These are phyloP conservation scores for Papilionanthe hybrid DNA, from an alignment of 116 monocot species.

Conservation along the genomic window DNA sequence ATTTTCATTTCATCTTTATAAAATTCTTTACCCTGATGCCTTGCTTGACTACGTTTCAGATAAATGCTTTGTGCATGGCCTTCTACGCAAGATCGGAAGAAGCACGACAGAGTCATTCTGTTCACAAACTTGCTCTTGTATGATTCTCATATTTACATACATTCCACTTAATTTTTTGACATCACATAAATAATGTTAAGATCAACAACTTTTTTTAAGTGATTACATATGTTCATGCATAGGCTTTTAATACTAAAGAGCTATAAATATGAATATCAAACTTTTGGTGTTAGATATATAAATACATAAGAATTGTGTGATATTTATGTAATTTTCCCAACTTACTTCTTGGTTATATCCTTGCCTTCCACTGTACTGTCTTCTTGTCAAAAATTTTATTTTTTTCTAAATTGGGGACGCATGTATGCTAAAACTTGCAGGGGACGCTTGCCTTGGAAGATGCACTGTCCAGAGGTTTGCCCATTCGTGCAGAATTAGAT, in stretches of 20 bases:
- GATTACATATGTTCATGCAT: too few species aligned
- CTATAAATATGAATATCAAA: too few species aligned
- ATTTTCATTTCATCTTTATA: not conserved
- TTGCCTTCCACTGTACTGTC: not conserved
- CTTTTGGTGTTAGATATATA: too few species aligned
- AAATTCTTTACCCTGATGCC: not conserved
- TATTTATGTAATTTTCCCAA: not conserved
- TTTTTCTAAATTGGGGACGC: not conserved
- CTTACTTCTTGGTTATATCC: not conserved
- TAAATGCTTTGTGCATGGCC: constrained; percentile 96
- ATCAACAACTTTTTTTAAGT: too few species aligned
- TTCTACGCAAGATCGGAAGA: constrained; percentile 99
- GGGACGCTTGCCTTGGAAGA: constrained; percentile 86
- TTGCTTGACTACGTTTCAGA: constrained; percentile 25
- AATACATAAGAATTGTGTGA: too few species aligned
- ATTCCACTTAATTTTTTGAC: too few species aligned
- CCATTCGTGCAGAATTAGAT: constrained; percentile 66
- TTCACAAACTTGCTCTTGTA: constrained; percentile 96
- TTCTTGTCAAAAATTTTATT: not conserved
- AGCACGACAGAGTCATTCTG: constrained; percentile 78
- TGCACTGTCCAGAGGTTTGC: constrained; percentile 71
- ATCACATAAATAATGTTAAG: too few species aligned
- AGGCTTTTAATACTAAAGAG: too few species aligned
- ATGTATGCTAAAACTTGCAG: constrained; percentile 33
- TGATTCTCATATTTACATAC: not conserved